phyloP scores from a whole-genome alignment of 371 early-diverging fungal genomes.

The Mortierella sp. region DNA sequence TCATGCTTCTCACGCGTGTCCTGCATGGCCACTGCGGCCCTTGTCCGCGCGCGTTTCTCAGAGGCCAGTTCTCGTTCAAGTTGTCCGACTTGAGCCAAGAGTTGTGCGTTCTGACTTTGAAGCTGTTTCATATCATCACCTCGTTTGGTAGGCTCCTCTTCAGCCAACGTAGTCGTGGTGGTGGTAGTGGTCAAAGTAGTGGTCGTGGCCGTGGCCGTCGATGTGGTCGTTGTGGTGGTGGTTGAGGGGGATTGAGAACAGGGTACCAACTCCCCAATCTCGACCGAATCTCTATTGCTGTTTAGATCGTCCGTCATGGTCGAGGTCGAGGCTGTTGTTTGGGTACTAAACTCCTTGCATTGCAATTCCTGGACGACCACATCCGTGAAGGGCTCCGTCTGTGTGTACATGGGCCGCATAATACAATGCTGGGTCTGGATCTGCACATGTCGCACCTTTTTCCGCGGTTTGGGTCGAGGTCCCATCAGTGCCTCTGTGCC shows the following conservation, averaged over 20 bases:
- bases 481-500: too few relatives aligned
- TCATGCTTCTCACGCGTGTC: conserved; percentile 63
- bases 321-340: conserved; percentile 18
- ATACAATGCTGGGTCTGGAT: conserved; percentile 52
- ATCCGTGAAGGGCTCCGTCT: conserved; percentile 32
- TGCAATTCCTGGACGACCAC: conserved; percentile 11
- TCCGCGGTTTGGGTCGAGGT: conserved; percentile 31
- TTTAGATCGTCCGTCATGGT: background rate
- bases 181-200: conserved; percentile 2
- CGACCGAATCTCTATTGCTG: too few relatives aligned
- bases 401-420: conserved; percentile 48
- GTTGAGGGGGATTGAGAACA: background rate
- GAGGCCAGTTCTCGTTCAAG: conserved; percentile 58
- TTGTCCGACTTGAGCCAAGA: conserved; percentile 31
- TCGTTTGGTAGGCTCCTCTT: background rate
- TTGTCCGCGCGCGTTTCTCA: conserved; percentile 55
- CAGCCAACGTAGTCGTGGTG: background rate
- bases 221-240: background rate
- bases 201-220: background rate
- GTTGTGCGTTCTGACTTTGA: conserved; percentile 28
- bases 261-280: background rate
- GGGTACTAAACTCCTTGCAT: conserved; percentile 27
- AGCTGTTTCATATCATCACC: conserved; percentile 31
- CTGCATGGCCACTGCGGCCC: conserved; percentile 58
- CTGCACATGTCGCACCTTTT: conserved; percentile 52